Evolutionary conservation across 441 rosid genomes (phyloP).

Genomic region (Aquilaria agallochum): DNA sequence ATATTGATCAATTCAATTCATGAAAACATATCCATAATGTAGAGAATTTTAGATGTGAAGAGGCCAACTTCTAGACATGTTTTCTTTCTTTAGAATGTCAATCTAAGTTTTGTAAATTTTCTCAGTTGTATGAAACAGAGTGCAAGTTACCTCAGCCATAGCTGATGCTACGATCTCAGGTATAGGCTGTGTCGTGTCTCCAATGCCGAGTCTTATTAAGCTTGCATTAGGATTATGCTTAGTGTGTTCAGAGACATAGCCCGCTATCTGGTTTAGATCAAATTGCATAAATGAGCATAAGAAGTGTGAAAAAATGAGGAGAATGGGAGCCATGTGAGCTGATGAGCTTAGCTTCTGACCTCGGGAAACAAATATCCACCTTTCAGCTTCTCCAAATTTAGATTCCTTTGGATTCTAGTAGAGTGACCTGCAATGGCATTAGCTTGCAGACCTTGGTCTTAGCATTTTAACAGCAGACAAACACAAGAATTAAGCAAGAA

Average conservation of each 20-base stretch:
- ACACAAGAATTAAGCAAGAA: too few relatives aligned
- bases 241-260: conserved; percentile 28
- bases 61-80: too few relatives aligned
- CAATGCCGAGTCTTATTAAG: conserved; percentile 43
- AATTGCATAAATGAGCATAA: not conserved
- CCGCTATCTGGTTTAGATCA: conserved; percentile 23
- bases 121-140: too few relatives aligned
- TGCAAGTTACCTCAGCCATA: conserved; percentile 36
- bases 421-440: conserved; percentile 22
- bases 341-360: conserved; percentile 13
- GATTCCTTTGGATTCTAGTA: conserved; percentile 26
- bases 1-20: not conserved
- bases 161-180: conserved; percentile 36
- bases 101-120: too few relatives aligned
- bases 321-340: not conserved
- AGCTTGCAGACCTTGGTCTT: not conserved
- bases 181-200: conserved; percentile 50
- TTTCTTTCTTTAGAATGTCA: too few relatives aligned
- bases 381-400: conserved; percentile 35
- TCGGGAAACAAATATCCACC: conserved; percentile 37
- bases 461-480: too few relatives aligned
- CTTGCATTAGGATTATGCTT: conserved; percentile 31
- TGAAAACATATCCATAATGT: not conserved
- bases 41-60: too few relatives aligned
- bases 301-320: not conserved